These are phyloP conservation scores for Fragaria iinumae DNA, from an alignment of 306 rosid species.

Conservation along the genomic window DNA sequence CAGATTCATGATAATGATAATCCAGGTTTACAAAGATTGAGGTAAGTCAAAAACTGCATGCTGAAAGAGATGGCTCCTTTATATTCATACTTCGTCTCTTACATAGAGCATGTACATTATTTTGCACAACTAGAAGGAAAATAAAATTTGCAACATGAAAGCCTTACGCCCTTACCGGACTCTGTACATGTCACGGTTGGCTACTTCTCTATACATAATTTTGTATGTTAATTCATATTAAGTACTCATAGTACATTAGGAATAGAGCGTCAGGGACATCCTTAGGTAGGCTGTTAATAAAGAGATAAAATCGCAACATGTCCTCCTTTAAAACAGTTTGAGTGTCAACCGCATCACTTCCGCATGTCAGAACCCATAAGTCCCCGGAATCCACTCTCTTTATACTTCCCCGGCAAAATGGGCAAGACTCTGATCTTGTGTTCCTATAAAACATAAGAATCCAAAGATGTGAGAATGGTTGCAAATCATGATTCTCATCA, in stretches of 20 bases:
- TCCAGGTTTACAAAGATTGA: not conserved
- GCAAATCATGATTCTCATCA: not conserved
- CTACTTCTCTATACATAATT: conserved; percentile 29
- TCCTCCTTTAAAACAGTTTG: conserved; percentile 58
- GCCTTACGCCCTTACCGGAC: conserved; percentile 5
- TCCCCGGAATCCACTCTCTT: conserved; percentile 63
- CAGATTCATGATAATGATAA: no score
- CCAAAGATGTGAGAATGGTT: conserved; percentile 8
- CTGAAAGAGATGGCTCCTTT: not conserved
- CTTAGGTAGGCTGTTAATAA: conserved; percentile 60
- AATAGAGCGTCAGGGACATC: conserved; percentile 63
- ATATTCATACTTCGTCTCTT: conserved; percentile 14
- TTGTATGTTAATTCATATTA: conserved; percentile 36
- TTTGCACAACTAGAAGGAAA: conserved; percentile 9
- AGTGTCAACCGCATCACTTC: conserved; percentile 53
- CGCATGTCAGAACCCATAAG: conserved; percentile 68
- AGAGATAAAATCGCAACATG: conserved; percentile 51
- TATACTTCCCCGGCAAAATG: conserved; percentile 78
- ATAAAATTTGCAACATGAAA: conserved; percentile 15
- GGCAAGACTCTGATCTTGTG: conserved; percentile 73
- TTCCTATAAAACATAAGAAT: conserved; percentile 44
- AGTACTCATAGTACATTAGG: conserved; percentile 57
- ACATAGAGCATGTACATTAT: conserved; percentile 18
- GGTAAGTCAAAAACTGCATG: not conserved
- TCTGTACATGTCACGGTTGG: conserved; percentile 29